A percentile compares a stretch with the other conserved stretches of the same genome.
phyloP scores from a whole-genome alignment of 2,329 filamentous ascomycete genomes.

The Cylindrodendrum hubeiense region DNA sequence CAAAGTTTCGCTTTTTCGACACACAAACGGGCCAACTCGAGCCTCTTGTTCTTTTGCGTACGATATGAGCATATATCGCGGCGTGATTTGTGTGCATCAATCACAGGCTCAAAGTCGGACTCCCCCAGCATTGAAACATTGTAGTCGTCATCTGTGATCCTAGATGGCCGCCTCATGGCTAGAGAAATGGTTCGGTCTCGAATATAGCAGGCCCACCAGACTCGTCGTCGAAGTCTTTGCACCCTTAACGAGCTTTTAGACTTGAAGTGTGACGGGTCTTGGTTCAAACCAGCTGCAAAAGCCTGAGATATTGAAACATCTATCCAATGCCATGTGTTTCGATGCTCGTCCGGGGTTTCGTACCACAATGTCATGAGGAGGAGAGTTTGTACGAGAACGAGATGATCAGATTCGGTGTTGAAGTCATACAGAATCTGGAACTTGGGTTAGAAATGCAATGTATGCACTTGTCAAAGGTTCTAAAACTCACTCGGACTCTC shows the following conservation, averaged over 20 bases:
- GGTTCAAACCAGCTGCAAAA: slow-evolving; percentile 91
- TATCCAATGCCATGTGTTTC: slow-evolving; percentile 99
- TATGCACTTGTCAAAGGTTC: background rate
- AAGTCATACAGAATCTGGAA: slow-evolving; percentile 86
- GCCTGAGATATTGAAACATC: slow-evolving; percentile 91
- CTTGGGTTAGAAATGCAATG: background rate
- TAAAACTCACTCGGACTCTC: slow-evolving; percentile 77
- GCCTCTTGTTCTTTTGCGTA: background rate
- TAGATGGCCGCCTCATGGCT: slow-evolving; percentile 90
- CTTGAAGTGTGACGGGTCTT: slow-evolving; percentile 79
- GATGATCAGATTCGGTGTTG: slow-evolving; percentile 89
- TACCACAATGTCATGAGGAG: slow-evolving; percentile 97
- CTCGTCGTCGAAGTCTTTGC: slow-evolving; percentile 88
- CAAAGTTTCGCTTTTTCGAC: slow-evolving; percentile 91
- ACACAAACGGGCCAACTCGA: slow-evolving; percentile 83
- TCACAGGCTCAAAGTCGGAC: slow-evolving; percentile 77
- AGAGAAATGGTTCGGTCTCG: slow-evolving; percentile 90
- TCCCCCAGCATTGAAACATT: slow-evolving; percentile 89
- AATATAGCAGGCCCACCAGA: slow-evolving; percentile 98
- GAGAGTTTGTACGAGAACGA: slow-evolving; percentile 86
- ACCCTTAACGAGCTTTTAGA: slow-evolving; percentile 72
- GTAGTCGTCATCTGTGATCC: slow-evolving; percentile 92
- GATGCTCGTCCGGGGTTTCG: slow-evolving; percentile 93
- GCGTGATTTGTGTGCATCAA: background rate
- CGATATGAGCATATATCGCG: slow-evolving; percentile 13